Conservation (phyloP, 2,329 filamentous ascomycete species). For the Sporothrix humicola region DNA sequence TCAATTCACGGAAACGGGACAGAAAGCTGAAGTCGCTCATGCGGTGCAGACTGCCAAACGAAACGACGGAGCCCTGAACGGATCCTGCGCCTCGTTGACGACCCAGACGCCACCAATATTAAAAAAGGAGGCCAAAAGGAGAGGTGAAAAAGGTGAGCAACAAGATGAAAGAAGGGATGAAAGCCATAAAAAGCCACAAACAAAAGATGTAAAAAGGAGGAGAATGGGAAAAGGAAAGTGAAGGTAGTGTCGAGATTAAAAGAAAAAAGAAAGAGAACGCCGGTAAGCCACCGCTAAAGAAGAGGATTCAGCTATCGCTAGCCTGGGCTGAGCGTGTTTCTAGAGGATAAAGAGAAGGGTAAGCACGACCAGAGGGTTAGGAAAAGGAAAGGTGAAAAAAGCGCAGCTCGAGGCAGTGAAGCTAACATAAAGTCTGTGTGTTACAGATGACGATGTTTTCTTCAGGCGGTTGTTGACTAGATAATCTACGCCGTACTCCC, state of each 20-base stretch:
- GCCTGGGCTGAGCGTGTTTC: background rate
- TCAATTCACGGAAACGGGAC: background rate
- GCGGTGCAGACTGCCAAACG: background rate
- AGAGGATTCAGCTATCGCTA: background rate
- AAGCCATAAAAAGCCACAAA: background rate
- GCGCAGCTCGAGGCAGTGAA: background rate
- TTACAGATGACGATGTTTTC: background rate
- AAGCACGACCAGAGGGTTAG: background rate
- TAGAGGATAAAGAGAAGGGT: background rate
- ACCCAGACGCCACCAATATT: background rate
- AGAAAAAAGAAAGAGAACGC: background rate
- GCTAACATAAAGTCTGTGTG: too few species aligned
- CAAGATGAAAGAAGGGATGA: background rate
- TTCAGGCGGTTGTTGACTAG: background rate
- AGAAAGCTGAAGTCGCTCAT: too few species aligned
- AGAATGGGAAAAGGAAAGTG: slow-evolving; percentile 1
- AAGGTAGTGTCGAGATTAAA: too few species aligned
- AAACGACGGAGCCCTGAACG: background rate
- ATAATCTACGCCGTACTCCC: background rate
- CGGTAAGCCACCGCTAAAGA: background rate
- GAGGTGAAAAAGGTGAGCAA: background rate
- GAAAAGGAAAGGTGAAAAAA: background rate
- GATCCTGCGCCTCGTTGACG: background rate
- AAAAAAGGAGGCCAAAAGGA: background rate
- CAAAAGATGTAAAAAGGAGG: background rate